Base-by-base conservation (phyloP, 441 rosid genomes). In the Adansonia grandidieri region DNA sequence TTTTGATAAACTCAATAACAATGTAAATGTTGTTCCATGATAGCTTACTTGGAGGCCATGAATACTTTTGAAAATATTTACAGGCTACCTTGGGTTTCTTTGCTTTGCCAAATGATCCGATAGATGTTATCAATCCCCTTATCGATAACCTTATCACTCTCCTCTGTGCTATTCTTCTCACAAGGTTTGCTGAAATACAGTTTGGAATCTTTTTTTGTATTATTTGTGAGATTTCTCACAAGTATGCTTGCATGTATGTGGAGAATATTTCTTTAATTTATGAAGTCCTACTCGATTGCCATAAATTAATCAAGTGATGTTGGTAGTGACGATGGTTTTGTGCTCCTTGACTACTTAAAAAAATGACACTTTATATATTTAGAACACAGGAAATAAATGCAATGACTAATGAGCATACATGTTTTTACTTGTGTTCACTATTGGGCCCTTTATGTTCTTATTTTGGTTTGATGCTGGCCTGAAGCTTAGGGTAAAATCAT, bases 41-140 rank as follows among this genome's bases (percentile, higher is more conserved):
- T 79, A 56, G 15, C 37, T 64, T 69, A 51, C 11, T 47, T 42
- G 48, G 71, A 70, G 24, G 24, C 71, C 61, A 28, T 76, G 48
- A 81, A 37, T 74, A 58, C 51, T 2, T 73, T 14, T 78, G 54
- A 67, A 75, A 15, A 73, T 50, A 81, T 71, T 80, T 82, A 71
- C 94, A 97, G 99, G 99, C 99, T 83, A 97, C 98, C 69, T 86
- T 97, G 81, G 98, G 99, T 62, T 94, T 97, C 90, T 97, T 94
- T 87, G 92, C 98, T 68, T 81, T 97, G 83, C 98, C 98, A 69
- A 90, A 89, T 88, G 98, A 97, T 80, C 99, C 98, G 45, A 66
- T 82, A 54, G 98, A 93, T 78, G 98, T 97, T 82, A 90, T 94
- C 80, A 86, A 84, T 86, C 95, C 98, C 67, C 98, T 97, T 73